A percentile compares a stretch with the other conserved stretches of the same genome.
These are phyloP conservation scores for Ceratobasidium sp. DNA, from an alignment of 1,284 basidiomycete species.

Conservation along the genomic window DNA sequence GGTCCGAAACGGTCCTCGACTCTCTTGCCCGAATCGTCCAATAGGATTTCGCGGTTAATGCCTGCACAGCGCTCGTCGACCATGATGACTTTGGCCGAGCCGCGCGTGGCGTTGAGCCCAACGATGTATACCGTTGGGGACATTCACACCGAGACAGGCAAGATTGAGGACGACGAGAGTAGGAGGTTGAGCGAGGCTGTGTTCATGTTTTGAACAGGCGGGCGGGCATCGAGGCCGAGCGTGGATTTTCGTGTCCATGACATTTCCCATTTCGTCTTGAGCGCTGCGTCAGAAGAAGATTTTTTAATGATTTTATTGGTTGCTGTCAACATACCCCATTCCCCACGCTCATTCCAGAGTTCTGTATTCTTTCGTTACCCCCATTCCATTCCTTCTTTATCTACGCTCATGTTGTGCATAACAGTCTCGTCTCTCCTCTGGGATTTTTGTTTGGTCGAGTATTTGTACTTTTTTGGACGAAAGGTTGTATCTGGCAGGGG, in stretches of 20 bases:
- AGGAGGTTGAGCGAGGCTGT: constrained; percentile 76
- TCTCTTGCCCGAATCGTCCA: constrained; percentile 1
- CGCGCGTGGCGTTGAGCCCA: constrained; percentile 61
- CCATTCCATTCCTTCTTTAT: constrained; percentile 9
- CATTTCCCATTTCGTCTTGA: background rate
- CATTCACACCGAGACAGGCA: constrained; percentile 65
- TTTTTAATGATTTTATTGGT: constrained; percentile 14
- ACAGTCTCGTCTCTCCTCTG: background rate
- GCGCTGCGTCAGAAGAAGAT: background rate
- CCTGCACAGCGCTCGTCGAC: constrained; percentile 37
- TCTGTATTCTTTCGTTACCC: constrained; percentile 5
- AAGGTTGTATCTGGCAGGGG: constrained; percentile 9
- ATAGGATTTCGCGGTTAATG: constrained; percentile 23
- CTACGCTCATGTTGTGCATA: background rate
- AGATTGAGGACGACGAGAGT: constrained; percentile 74
- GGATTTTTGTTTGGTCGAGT: constrained; percentile 5
- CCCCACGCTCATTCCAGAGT: constrained; percentile 12
- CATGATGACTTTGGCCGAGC: constrained; percentile 20
- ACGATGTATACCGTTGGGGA: constrained; percentile 70
- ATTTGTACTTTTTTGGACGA: constrained; percentile 22
- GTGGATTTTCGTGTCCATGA: background rate
- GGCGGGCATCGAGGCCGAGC: background rate
- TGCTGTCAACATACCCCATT: constrained; percentile 17
- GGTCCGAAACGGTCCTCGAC: constrained; percentile 39
- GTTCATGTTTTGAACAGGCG: constrained; percentile 65